Evolutionary conservation across 2,329 filamentous ascomycete genomes (phyloP), one percentile per base, ranked within the genome.

Genomic region (Cladophialophora carrionii): DNA sequence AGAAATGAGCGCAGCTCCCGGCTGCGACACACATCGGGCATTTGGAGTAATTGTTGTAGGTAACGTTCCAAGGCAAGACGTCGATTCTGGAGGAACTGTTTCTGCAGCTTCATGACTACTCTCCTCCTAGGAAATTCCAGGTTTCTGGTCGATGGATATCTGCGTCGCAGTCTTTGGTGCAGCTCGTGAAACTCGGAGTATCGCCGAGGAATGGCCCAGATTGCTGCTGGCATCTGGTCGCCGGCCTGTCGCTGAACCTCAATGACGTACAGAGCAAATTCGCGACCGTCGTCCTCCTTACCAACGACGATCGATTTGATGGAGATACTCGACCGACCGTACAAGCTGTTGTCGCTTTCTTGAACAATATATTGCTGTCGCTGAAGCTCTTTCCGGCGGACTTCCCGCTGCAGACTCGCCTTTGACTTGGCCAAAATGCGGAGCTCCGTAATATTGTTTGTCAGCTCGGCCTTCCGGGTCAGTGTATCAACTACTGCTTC

Each of bases 121-220:
- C 95, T 89, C 43, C 96, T 86, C 20, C 94, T 86, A 1, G 95
- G 95, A 73, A 99, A 98, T 72, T 98, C 94, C 2, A 99, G 84
- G 70, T 91, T 87, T 56, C 93, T 87, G 17, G 98, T 92, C 17
- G 91, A 93, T 0, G 92, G 88, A 73, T 97, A 99, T 67, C 90
- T 87, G 46, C 88, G 85, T 60, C 95, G 88, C 29, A 99, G 83
- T 62, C 89, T 90, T 75, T 97, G 95, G 75, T 99, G 92, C 20
- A 99, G 85, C 69, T 97, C 93, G 72, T 96, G 92, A 73, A 99
- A 99, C 77, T 98, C 94, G 79, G 92, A 96, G 75, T 99, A 99
- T 70, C 95, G 86, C 63, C 94, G 87, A n/a, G 91, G 90, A 51
- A 99, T 88, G 14, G 89, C 87, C 95, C 95, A 99, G 2, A 91